phyloP scores from a whole-genome alignment of 73 alveolate species.

The Tetrahymena borealis region DNA sequence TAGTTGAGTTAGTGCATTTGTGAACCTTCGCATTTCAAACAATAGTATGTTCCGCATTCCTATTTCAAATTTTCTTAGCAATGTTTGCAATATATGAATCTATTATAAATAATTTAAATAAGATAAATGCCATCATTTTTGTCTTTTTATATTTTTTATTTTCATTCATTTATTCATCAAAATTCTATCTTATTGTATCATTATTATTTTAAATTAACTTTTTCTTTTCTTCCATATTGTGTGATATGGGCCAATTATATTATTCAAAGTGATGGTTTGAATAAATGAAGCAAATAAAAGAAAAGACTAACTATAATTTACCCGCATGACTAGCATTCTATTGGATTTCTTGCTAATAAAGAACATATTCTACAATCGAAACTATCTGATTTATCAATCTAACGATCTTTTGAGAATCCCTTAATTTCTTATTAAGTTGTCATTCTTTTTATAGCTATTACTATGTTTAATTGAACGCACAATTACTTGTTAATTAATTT shows the following conservation, averaged over 20 bases:
- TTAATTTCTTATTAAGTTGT: too few relatives aligned
- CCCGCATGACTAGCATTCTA: conserved; percentile 57
- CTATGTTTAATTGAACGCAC: conserved; percentile 4
- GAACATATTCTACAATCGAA: conserved; percentile 52
- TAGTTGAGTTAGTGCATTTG: conserved; percentile 43
- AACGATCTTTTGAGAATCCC: conserved; percentile 21
- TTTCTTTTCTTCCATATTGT: too few relatives aligned
- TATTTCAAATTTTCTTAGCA: conserved; percentile 51
- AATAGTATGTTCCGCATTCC: conserved; percentile 37
- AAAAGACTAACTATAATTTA: too few relatives aligned
- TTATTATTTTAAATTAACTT: too few relatives aligned
- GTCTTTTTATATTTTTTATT: too few relatives aligned
- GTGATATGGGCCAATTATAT: too few relatives aligned
- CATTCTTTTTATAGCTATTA: too few relatives aligned
- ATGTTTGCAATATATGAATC: conserved; percentile 52
- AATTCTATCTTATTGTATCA: too few relatives aligned
- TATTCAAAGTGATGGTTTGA: too few relatives aligned
- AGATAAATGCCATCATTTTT: too few relatives aligned
- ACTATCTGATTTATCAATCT: conserved; percentile 49
- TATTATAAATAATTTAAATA: conserved; percentile 35
- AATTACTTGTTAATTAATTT: conserved; percentile 7
- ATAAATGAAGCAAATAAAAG: too few relatives aligned
- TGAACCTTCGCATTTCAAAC: conserved; percentile 41
- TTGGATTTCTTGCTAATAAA: conserved; percentile 50
- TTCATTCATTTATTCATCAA: too few relatives aligned